Conservation (phyloP, 164 flowering plant species). For the Umbellularia californica region DNA sequence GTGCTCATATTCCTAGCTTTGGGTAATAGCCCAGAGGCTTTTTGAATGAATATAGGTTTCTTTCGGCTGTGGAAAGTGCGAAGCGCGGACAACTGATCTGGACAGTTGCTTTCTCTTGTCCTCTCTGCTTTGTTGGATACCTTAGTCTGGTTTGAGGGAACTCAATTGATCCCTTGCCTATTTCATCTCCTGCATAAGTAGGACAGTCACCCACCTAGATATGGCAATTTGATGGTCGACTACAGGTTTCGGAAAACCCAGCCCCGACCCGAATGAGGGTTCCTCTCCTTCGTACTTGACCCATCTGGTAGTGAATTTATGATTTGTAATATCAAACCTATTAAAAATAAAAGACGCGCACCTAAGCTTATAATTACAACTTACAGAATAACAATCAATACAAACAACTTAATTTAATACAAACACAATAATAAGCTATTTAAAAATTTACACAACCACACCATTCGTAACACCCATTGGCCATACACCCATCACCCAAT, state of each 20-base stretch:
- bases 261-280: background rate
- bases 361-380: no score
- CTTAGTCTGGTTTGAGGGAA: background rate
- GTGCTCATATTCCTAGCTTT: constrained; percentile 2
- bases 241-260: background rate
- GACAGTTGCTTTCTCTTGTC: background rate
- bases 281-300: background rate
- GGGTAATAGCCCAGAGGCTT: background rate
- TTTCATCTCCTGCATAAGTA: background rate
- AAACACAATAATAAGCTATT: no score
- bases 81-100: background rate
- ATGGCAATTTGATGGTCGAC: background rate
- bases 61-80: background rate
- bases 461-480: no score
- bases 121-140: background rate
- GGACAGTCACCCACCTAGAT: no score
- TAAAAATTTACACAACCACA: no score
- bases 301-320: no score
- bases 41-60: background rate
- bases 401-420: no score
- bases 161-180: background rate
- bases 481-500: no score
- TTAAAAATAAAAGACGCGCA: no score
- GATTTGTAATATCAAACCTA: no score
- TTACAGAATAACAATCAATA: no score